Conservation (phyloP, 1,284 basidiomycete genomes). For the Microbotryum lychnidis-dioicae region DNA sequence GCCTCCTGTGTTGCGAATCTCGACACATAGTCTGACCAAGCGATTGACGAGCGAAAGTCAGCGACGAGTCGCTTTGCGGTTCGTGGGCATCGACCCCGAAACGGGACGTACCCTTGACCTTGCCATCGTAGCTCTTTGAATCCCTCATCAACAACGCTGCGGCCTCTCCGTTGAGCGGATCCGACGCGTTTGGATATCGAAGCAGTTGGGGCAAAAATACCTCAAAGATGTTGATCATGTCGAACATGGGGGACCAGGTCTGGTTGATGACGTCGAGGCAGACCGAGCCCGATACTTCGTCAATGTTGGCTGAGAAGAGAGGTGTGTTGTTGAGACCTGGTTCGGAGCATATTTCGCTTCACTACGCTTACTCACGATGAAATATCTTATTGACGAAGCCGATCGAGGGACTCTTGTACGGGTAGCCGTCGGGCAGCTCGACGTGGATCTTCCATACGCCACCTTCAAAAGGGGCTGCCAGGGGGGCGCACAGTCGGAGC, state of each 20-base stretch:
- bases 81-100: not conserved
- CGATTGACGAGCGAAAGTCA: not conserved
- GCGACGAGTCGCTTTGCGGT: not conserved
- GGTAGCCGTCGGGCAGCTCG: conserved; percentile 97
- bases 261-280: conserved; percentile 96
- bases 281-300: conserved; percentile 52
- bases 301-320: conserved; percentile 33
- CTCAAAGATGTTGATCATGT: conserved; percentile 99
- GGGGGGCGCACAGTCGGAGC: not conserved
- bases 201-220: conserved; percentile 93
- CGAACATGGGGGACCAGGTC: conserved; percentile 99
- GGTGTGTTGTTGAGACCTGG: too few species aligned
- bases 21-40: conserved; percentile 65
- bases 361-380: conserved; percentile 53
- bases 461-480: conserved; percentile 80
- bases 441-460: conserved; percentile 99
- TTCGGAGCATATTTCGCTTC: too few species aligned
- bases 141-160: conserved; percentile 94
- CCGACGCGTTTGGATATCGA: conserved; percentile 94
- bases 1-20: conserved; percentile 74
- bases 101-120: conserved; percentile 65
- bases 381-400: conserved; percentile 99
- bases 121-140: conserved; percentile 84
- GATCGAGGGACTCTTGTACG: conserved; percentile 97
- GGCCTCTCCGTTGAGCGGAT: conserved; percentile 95